Conservation (phyloP, 805 yeast species). For the Zygoascus bituminiphila region DNA sequence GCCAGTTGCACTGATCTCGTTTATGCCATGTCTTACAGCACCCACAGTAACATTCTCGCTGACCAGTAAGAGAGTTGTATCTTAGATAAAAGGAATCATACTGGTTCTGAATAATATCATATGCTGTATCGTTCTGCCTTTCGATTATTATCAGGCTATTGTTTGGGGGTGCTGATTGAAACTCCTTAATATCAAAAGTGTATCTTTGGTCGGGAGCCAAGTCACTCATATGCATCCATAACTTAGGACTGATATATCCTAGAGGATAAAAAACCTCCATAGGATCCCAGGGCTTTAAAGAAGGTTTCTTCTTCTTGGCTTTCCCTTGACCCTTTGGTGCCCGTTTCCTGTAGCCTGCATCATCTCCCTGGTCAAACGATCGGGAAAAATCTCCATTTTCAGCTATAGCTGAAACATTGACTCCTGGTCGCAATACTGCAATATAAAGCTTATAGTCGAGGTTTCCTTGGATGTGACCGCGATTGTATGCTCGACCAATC, state of each 20-base stretch:
- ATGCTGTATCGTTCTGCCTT: constrained; percentile 8
- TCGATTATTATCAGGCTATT: constrained; percentile 1
- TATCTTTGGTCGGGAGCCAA: constrained; percentile 7
- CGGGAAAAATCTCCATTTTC: background rate
- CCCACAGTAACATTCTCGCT: constrained; percentile 17
- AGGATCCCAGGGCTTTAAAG: constrained; percentile 16
- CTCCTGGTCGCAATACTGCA: background rate
- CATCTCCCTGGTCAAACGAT: background rate
- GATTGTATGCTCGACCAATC: background rate
- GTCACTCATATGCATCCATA: constrained; percentile 15
- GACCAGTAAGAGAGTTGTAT: constrained; percentile 4
- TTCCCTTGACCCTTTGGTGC: background rate
- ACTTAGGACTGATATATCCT: constrained; percentile 13
- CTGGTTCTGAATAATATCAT: constrained; percentile 10
- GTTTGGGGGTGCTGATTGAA: constrained; percentile 9
- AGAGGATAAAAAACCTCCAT: constrained; percentile 15
- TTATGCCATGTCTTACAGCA: constrained; percentile 17
- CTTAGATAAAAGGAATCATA: constrained; percentile 17
- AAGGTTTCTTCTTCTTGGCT: constrained; percentile 8
- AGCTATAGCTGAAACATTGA: background rate
- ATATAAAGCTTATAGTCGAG: background rate
- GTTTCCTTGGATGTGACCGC: background rate
- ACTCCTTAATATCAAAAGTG: constrained; percentile 11
- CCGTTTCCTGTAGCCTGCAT: background rate
- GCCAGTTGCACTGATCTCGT: constrained; percentile 18